phyloP scores from a whole-genome alignment of 139 green algal genomes.

The Diplosphaera chodatii region DNA sequence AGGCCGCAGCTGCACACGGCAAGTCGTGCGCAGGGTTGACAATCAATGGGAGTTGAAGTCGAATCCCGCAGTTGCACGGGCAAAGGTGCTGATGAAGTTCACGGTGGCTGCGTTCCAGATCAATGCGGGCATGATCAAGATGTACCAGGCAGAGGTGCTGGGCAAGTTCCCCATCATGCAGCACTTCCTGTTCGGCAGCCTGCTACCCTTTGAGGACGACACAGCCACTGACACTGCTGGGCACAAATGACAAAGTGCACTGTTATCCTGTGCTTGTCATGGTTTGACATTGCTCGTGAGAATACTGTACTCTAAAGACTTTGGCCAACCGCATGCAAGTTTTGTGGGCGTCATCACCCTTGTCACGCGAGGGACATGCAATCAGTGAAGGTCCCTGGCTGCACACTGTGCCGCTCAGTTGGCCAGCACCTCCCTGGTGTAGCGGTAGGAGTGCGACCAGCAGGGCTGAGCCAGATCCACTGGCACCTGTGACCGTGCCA shows the following conservation, averaged over 20 bases:
- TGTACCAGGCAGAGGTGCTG: slow-evolving; percentile 96
- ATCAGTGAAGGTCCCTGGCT: too few species aligned
- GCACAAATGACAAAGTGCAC: background rate
- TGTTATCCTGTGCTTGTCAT: too few species aligned
- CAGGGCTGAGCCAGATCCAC: slow-evolving; percentile 63
- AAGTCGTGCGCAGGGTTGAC: background rate
- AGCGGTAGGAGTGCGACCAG: slow-evolving; percentile 70
- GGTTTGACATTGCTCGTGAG: too few species aligned
- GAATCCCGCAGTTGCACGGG: background rate
- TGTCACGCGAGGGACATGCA: too few species aligned
- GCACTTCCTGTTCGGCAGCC: slow-evolving; percentile 83
- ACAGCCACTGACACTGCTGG: background rate
- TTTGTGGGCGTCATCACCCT: too few species aligned
- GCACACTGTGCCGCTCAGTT: background rate
- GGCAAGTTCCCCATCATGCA: slow-evolving; percentile 98
- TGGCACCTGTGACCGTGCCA: background rate
- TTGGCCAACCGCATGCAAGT: too few species aligned
- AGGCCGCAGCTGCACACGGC: too few species aligned
- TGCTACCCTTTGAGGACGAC: slow-evolving; percentile 45
- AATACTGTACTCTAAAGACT: too few species aligned
- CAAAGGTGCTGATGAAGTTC: background rate
- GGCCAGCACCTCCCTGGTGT: slow-evolving; percentile 54
- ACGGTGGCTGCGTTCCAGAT: slow-evolving; percentile 44
- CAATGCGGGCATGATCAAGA: slow-evolving; percentile 91
- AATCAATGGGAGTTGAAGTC: background rate